These are phyloP conservation scores for Eucalyptus coolabah DNA, from an alignment of 345 rosid genomes.

Conservation along the genomic window DNA sequence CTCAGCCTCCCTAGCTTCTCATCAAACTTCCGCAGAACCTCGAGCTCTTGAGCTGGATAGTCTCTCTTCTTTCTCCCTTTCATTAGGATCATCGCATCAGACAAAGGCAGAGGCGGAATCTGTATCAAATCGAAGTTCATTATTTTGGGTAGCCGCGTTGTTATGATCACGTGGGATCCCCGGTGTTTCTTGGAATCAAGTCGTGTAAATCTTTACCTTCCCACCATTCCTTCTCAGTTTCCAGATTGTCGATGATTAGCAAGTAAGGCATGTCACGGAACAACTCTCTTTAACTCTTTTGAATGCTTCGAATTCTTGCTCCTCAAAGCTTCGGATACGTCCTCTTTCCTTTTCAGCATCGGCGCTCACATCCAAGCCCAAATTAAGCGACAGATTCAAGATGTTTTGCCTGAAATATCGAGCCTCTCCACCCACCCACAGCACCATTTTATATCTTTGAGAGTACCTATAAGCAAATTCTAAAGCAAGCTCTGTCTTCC, in stretches of 20 bases:
- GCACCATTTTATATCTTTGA: slow-evolving; percentile 81
- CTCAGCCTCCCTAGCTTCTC: slow-evolving; percentile 69
- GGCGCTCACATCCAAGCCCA: slow-evolving; percentile 83
- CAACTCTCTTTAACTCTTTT: slow-evolving; percentile 74
- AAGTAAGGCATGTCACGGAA: slow-evolving; percentile 82
- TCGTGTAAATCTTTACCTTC: slow-evolving; percentile 88
- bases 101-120: slow-evolving; percentile 32
- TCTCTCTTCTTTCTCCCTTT: slow-evolving; percentile 67
- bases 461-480: slow-evolving; percentile 73
- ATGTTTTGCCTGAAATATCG: slow-evolving; percentile 73
- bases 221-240: slow-evolving; percentile 92
- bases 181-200: slow-evolving; percentile 77
- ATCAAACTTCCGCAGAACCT: slow-evolving; percentile 48
- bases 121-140: slow-evolving; percentile 64
- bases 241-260: slow-evolving; percentile 84
- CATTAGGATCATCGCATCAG: slow-evolving; percentile 66
- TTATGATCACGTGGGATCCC: slow-evolving; percentile 84
- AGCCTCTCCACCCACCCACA: slow-evolving; percentile 92
- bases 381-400: slow-evolving; percentile 57
- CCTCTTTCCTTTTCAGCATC: slow-evolving; percentile 87
- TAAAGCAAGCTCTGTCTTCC: slow-evolving; percentile 85
- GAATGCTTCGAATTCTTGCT: slow-evolving; percentile 81
- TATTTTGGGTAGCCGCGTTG: slow-evolving; percentile 64
- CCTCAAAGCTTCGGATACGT: slow-evolving; percentile 67
- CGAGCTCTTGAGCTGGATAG: slow-evolving; percentile 45